Evolutionary conservation across 2,329 filamentous ascomycete species (phyloP).

Genomic region (Exophiala sideris): DNA sequence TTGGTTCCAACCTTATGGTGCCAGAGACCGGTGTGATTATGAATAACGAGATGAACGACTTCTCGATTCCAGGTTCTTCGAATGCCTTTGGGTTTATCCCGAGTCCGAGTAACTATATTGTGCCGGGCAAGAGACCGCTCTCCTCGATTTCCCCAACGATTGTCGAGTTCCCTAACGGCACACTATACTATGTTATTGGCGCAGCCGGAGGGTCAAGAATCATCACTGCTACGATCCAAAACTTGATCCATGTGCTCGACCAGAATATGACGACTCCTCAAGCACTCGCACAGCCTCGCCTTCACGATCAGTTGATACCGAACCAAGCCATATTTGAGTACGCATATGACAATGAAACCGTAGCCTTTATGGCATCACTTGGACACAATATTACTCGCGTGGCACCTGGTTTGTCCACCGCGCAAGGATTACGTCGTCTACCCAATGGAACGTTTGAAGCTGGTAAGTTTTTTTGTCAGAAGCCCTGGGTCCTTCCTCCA

Average conservation of each 20-base stretch:
- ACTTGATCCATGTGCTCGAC: conserved; percentile 70
- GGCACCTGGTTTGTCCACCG: conserved; percentile 60
- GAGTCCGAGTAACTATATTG: conserved; percentile 74
- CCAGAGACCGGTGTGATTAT: conserved; percentile 80
- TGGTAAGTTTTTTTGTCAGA: conserved; percentile 39
- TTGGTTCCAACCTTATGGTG: conserved; percentile 74
- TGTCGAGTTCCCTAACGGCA: conserved; percentile 62
- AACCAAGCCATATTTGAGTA: conserved; percentile 67
- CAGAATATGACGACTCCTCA: conserved; percentile 57
- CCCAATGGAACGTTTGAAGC: conserved; percentile 71
- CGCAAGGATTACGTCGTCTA: conserved; percentile 64
- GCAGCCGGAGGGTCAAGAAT: conserved; percentile 80
- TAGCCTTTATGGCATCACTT: conserved; percentile 58
- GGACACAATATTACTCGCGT: conserved; percentile 74
- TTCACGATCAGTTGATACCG: conserved; percentile 81
- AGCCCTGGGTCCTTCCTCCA: too few relatives aligned
- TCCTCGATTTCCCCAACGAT: conserved; percentile 80
- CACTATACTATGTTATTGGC: conserved; percentile 66
- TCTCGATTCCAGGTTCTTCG: conserved; percentile 71
- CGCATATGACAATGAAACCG: conserved; percentile 62
- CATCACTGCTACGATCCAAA: conserved; percentile 74
- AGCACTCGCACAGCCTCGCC: conserved; percentile 63
- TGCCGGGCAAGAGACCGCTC: conserved; percentile 74
- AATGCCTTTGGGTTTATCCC: conserved; percentile 87
- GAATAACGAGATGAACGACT: conserved; percentile 68